Base-by-base conservation (phyloP, 768 basidiomycete species). In the Boletus sensibilis region DNA sequence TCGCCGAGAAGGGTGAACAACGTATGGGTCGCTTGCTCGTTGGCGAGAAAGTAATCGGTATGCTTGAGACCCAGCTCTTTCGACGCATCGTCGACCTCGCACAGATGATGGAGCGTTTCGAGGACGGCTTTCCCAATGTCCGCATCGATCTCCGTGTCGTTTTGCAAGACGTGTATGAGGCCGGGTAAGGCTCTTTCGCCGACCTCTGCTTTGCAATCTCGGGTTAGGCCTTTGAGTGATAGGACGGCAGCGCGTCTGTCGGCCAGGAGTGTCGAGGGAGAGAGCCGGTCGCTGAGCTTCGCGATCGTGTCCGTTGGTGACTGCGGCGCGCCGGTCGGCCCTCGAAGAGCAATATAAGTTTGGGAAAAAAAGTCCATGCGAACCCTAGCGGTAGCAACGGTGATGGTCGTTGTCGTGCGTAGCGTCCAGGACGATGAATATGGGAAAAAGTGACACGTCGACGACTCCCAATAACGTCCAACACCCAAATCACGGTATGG, bases 181-280 rank as follows among this genome's bases (percentile, higher is more conserved):
- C 91, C 88, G 10, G 81, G 74, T 9, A 98, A 78, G 1, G 93
- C 90, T 45, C 80, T 79, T 58, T 83, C 79, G 16, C 93, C 94
- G 21, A 98, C 90, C 56, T 97, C 92, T 57, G 86, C 79, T 70
- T 90, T 95, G 78, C 90, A 93, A 72, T 97, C 95, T 56, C 94
- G 83, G 44, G 87, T 78, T 51, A 98, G 85, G 21, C 95, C 96
- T 70, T 98, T 98, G 61, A 99, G 81, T 1, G 93, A 84, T 50
- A 97, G 77, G n/a, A 99, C 88, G 0, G 96, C 89, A 27, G 96
- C 96, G 55, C 93, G 83, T 64, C 97, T 80, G 75, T 98, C 97
- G 31, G 94, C 90, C 16, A 95, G 83, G 25, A 92, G 84, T 0
- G 91, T 88, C 4, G 89, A 85, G n/a, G 94, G 93, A 20, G 92